phyloP scores from a whole-genome alignment of 31 red algal genomes.

The Odonthalia washingtoniensis region DNA sequence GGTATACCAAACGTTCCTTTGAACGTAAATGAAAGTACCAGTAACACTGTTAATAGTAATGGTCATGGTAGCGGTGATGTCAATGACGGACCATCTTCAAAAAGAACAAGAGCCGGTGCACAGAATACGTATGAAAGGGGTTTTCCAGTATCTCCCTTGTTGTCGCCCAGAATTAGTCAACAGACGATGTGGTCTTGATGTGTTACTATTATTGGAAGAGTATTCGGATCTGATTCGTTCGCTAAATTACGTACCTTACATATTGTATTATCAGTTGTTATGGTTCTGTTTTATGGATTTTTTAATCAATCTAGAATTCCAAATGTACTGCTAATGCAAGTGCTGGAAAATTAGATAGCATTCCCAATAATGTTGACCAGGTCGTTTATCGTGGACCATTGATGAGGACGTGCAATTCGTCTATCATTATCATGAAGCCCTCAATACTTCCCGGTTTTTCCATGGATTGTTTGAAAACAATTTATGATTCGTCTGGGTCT shows the following conservation, averaged over 20 bases:
- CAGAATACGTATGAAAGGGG: slow-evolving; percentile 30
- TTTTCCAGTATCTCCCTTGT: slow-evolving; percentile 65
- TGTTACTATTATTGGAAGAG: slow-evolving; percentile 55
- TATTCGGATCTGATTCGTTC: slow-evolving; percentile 69
- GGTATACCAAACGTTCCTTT: too few species aligned
- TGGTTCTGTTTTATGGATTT: slow-evolving; percentile 74
- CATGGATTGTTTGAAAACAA: too few species aligned
- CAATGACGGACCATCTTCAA: neutral
- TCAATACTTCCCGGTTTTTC: too few species aligned
- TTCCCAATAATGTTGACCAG: slow-evolving; percentile 60
- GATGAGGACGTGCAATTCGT: slow-evolving; percentile 77
- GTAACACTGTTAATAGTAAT: neutral
- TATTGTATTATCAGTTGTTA: slow-evolving; percentile 52
- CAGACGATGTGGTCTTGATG: slow-evolving; percentile 48
- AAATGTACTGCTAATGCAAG: slow-evolving; percentile 55
- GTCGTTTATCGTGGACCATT: slow-evolving; percentile 70
- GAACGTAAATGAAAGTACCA: neutral
- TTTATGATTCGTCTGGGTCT: too few species aligned
- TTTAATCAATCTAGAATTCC: slow-evolving; percentile 64
- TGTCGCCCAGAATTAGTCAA: slow-evolving; percentile 56
- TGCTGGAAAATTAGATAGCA: slow-evolving; percentile 38
- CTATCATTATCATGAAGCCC: slow-evolving; percentile 73
- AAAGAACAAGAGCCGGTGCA: neutral
- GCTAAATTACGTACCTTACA: slow-evolving; percentile 55
- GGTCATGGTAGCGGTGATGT: neutral